These are phyloP conservation scores for Coniochaeta ligniaria DNA, from an alignment of 2,329 filamentous ascomycete species.

Conservation along the genomic window DNA sequence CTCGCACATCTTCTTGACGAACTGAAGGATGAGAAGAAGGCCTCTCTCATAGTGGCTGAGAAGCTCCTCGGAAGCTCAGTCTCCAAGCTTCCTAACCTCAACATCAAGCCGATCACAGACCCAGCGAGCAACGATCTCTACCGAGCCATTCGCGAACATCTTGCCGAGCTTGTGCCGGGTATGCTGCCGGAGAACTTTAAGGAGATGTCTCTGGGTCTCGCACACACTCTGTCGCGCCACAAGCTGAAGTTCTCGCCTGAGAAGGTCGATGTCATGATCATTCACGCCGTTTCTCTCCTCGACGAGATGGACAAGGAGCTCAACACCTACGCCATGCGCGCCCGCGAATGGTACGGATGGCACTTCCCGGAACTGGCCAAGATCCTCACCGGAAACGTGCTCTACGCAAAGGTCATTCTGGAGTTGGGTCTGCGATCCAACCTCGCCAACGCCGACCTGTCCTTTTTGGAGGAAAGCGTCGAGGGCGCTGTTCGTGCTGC, in stretches of 20 bases:
- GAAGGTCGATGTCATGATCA: constrained; percentile 99
- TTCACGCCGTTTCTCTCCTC: constrained; percentile 88
- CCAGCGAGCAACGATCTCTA: constrained; percentile 81
- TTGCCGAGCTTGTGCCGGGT: constrained; percentile 84
- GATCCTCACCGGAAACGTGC: constrained; percentile 94
- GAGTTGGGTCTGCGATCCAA: constrained; percentile 85
- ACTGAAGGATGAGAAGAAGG: constrained; percentile 97
- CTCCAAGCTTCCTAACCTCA: constrained; percentile 81
- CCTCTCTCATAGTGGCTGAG: constrained; percentile 88
- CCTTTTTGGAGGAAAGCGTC: constrained; percentile 91
- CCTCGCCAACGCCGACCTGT: constrained; percentile 68
- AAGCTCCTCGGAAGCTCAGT: constrained; percentile 88
- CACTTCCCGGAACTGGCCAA: constrained; percentile 98
- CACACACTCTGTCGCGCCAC: constrained; percentile 92
- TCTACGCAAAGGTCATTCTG: constrained; percentile 83
- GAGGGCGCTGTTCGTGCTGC: constrained; percentile 87
- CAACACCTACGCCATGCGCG: constrained; percentile 97
- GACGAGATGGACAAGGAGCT: constrained; percentile 98
- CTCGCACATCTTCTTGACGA: constrained; percentile 75
- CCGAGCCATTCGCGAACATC: constrained; percentile 86
- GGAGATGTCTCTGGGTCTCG: constrained; percentile 92
- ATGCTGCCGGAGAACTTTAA: constrained; percentile 79
- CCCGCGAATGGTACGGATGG: constrained; percentile 99
- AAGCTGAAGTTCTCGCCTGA: constrained; percentile 98
- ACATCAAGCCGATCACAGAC: constrained; percentile 76